Conservation (phyloP, 2,329 filamentous ascomycete species). For the Aureobasidium leucospermi region DNA sequence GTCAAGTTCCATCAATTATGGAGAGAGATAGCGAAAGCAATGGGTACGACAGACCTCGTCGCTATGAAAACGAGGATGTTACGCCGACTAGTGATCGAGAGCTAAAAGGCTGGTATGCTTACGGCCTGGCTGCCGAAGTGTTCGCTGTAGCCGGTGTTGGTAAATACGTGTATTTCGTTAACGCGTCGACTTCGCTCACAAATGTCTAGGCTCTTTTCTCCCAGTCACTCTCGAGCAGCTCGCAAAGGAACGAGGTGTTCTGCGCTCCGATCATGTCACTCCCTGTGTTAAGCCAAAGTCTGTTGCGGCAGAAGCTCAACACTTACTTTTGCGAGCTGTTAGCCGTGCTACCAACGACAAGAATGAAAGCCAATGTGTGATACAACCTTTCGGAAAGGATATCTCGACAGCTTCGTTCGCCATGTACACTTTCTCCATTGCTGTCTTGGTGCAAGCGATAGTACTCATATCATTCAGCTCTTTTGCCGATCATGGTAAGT, state of each 20-base stretch:
- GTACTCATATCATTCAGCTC: constrained; percentile 88
- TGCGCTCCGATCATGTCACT: constrained; percentile 65
- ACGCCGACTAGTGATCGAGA: constrained; percentile 12
- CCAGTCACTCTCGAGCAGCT: constrained; percentile 87
- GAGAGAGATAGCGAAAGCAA: neutral
- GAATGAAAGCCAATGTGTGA: constrained; percentile 62
- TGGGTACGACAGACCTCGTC: neutral
- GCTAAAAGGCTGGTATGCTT: constrained; percentile 14
- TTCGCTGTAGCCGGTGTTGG: constrained; percentile 84
- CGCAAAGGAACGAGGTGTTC: constrained; percentile 78
- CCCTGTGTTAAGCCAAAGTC: constrained; percentile 49
- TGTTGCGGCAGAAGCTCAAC: constrained; percentile 4
- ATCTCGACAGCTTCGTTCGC: constrained; percentile 91
- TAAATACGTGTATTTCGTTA: constrained; percentile 34
- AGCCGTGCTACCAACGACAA: constrained; percentile 19
- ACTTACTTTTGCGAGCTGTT: constrained; percentile 17
- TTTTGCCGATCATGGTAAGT: constrained; percentile 76
- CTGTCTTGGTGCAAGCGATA: constrained; percentile 78
- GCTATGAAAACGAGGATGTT: constrained; percentile 10
- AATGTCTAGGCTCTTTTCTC: constrained; percentile 68
- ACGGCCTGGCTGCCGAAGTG: constrained; percentile 73
- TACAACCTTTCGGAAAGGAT: constrained; percentile 67
- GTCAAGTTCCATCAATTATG: neutral
- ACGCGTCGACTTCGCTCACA: constrained; percentile 16
- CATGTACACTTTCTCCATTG: constrained; percentile 90